Base-by-base conservation (phyloP, 2,329 filamentous ascomycete genomes). In the Aureobasidium musti region DNA sequence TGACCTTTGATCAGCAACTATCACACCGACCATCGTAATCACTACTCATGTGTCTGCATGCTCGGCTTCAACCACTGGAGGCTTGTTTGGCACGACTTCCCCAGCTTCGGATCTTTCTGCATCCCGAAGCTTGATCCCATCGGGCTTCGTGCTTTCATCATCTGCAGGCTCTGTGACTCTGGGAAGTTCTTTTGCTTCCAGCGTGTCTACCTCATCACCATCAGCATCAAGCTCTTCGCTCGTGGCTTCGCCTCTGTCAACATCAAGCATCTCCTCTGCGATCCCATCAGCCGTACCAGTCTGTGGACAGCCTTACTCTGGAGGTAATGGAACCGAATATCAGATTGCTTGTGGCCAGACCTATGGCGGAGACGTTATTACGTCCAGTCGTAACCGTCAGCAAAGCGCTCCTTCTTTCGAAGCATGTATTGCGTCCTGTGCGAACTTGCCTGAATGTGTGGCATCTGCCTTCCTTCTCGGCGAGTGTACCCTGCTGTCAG, bases 341-440 rank as follows among this genome's bases (percentile, higher is more conserved):
- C 41, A 60, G 10, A 43, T 66, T 35, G 47, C 45, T 14, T 66
- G 64, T n/a, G 64, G 64, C 13, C 64, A 66, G 21, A 66, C 53
- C 13, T 61, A 41, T 30, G 53, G 28, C n/a, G 64, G 64, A 49
- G 45, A 60, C 3, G 45, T 59, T 17, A 53, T 66, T 11, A 30
- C 41, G 17, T 28, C 39, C 47, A 52, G 52, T 10, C 63, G 53
- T 2, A 63, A 53, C 17, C 63, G 53, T 28, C 47, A 66, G 14
- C 23, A 45, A 23, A 37, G n/a, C 49, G 50, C 13, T n/a, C 8
- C 35, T 21, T 52, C 66, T 7, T 57, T 67, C 19, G 30, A 65
- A 26, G 41, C 30, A 33, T 67, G 66, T 39, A 59, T 67, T 17
- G 21, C n/a, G 3, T 49, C 47, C 23, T 67, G 66, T 23, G 59